A percentile compares a stretch with the other conserved stretches of the same genome.
These are phyloP conservation scores for Taxillus chinensis DNA, from an alignment of 164 flowering plant genomes.

Conservation along the genomic window DNA sequence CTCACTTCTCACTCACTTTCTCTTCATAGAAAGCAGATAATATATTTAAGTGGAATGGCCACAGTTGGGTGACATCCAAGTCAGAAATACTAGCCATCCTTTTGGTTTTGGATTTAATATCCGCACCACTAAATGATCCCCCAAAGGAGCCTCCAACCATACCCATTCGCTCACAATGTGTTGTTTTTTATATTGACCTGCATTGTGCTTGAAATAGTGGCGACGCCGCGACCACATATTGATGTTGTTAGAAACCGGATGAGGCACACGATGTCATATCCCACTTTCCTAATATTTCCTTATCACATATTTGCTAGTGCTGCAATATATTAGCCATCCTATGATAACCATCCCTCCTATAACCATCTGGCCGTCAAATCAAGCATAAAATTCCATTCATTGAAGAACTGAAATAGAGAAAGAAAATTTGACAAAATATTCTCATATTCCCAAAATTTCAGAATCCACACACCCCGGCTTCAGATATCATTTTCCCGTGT, in stretches of 20 bases:
- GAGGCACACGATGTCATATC: constrained; percentile 10
- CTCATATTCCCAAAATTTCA: no score
- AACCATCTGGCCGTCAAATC: background rate
- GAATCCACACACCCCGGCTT: no score
- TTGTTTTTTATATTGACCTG: background rate
- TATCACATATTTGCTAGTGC: constrained; percentile 1
- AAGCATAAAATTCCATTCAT: background rate
- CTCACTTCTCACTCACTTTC: no score
- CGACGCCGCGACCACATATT: constrained; percentile 17
- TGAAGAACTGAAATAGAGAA: background rate
- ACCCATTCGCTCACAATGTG: background rate
- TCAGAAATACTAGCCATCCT: constrained; percentile 16
- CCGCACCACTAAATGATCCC: constrained; percentile 12
- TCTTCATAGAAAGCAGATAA: background rate
- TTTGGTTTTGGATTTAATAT: constrained; percentile 8
- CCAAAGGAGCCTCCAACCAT: constrained; percentile 7
- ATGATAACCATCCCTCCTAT: background rate
- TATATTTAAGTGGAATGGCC: constrained; percentile 20
- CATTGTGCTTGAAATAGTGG: constrained; percentile 11
- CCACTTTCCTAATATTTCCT: constrained; percentile 9
- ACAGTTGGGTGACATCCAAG: constrained; percentile 24
- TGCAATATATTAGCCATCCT: background rate
- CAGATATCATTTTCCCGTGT: no score
- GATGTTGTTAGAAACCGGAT: constrained; percentile 5
- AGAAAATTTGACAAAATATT: no score